phyloP scores from a whole-genome alignment of 2,329 filamentous ascomycete genomes.

The Colletotrichum sp. region DNA sequence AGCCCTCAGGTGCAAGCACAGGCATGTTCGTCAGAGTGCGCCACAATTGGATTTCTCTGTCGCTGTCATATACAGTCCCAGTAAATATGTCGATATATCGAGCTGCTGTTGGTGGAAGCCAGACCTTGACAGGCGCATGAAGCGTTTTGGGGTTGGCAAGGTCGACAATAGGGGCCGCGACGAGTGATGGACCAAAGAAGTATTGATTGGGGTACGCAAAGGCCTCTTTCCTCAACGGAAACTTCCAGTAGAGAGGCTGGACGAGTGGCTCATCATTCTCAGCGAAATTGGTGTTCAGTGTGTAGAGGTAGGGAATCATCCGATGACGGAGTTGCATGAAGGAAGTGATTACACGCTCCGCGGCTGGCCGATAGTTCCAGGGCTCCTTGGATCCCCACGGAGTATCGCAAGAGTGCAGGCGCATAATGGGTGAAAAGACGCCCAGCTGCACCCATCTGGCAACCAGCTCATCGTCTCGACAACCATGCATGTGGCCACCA shows the following conservation, averaged over 20 bases:
- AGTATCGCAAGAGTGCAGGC: background rate
- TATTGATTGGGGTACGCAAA: background rate
- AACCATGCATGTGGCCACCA: slow-evolving; percentile 65
- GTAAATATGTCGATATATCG: background rate
- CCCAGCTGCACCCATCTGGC: slow-evolving; percentile 68
- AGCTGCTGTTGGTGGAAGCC: background rate
- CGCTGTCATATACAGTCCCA: background rate
- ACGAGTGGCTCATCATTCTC: background rate
- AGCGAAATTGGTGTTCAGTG: background rate
- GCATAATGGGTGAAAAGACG: slow-evolving; percentile 28
- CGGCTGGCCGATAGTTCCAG: background rate
- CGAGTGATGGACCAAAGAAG: background rate
- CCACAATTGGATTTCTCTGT: background rate
- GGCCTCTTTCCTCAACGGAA: background rate
- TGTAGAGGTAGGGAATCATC: background rate
- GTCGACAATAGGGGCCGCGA: background rate
- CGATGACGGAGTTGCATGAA: background rate
- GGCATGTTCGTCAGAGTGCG: background rate
- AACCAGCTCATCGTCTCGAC: slow-evolving; percentile 62
- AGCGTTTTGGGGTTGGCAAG: background rate
- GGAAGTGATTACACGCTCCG: background rate
- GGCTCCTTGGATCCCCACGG: background rate
- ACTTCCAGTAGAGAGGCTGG: background rate
- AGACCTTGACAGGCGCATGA: background rate
- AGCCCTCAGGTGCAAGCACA: background rate